These are phyloP conservation scores for Phytophthora fragariae DNA, from an alignment of 352 stramenopile species.

Conservation along the genomic window DNA sequence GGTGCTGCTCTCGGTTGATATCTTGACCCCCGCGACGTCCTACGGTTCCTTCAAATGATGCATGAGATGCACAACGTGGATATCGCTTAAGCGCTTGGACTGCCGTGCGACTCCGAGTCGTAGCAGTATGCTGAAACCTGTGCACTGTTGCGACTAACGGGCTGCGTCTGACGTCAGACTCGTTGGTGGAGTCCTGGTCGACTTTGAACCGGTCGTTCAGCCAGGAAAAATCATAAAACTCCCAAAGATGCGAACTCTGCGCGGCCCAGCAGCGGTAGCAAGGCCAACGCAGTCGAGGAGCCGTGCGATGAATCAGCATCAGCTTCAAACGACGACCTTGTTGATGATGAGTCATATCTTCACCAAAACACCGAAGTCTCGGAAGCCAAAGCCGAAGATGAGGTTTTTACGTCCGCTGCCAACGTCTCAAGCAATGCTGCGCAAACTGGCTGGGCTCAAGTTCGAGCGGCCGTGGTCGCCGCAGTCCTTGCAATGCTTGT, in stretches of 20 bases:
- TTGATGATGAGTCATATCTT: too few species aligned
- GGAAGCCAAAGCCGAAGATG: not conserved
- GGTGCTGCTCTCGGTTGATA: too few species aligned
- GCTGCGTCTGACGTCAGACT: slow-evolving; percentile 42
- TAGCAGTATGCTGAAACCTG: slow-evolving; percentile 59
- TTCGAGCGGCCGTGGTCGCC: not conserved
- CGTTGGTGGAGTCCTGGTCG: slow-evolving; percentile 50
- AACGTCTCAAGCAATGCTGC: slow-evolving; percentile 9
- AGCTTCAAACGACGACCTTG: too few species aligned
- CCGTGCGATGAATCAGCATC: not conserved
- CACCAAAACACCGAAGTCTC: too few species aligned
- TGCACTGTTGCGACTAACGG: slow-evolving; percentile 46
- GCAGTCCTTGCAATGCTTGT: too few species aligned
- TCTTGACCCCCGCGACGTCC: too few species aligned
- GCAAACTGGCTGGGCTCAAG: not conserved
- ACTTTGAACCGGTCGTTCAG: slow-evolving; percentile 29
- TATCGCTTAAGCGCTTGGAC: too few species aligned
- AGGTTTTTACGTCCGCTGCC: slow-evolving; percentile 11
- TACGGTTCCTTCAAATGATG: too few species aligned
- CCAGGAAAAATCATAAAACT: slow-evolving; percentile 23
- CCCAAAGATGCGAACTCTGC: slow-evolving; percentile 19
- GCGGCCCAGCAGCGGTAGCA: not conserved
- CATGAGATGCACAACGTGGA: too few species aligned
- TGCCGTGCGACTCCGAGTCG: too few species aligned
- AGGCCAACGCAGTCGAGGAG: slow-evolving; percentile 12